Evolutionary conservation across 495 filamentous ascomycete genomes (phyloP).

Genomic region (Monascus purpureus): DNA sequence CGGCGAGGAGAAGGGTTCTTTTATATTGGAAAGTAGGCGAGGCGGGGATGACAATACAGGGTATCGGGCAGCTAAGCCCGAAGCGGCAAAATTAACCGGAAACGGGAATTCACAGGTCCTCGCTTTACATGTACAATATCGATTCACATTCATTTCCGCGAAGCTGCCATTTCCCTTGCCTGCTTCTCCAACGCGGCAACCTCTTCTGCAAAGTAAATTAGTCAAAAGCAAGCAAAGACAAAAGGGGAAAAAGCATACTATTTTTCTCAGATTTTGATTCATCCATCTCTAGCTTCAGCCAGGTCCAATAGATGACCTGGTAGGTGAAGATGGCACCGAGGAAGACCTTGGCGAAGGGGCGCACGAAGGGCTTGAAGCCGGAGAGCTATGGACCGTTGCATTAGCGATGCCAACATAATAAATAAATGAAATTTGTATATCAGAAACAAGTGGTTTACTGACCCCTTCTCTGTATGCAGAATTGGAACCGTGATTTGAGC

Average conservation of each 20-base stretch:
- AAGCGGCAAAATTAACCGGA: no score
- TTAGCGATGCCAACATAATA: no score
- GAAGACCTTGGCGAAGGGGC: conserved; percentile 74
- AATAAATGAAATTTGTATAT: no score
- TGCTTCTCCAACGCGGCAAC: conserved; percentile 28
- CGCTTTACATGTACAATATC: no score
- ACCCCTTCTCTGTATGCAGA: conserved; percentile 15
- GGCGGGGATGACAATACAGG: no score
- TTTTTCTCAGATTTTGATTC: conserved; percentile 52
- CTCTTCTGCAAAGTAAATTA: conserved; percentile 20
- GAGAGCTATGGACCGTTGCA: no score
- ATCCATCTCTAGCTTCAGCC: conserved; percentile 74
- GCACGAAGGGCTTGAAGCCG: conserved; percentile 68
- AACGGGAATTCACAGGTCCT: no score
- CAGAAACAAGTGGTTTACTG: conserved; percentile 4
- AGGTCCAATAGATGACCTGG: conserved; percentile 70
- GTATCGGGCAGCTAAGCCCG: no score
- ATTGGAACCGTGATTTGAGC: conserved; percentile 2
- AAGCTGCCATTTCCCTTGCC: conserved; percentile 21
- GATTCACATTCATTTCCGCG: conserved; percentile 20
- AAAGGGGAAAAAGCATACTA: conserved; percentile 19
- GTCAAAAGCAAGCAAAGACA: background rate
- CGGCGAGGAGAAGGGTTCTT: no score
- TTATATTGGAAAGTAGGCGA: no score
- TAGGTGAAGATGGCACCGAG: conserved; percentile 79